phyloP scores from a whole-genome alignment of 2,329 filamentous ascomycete species.

The Paecilomyces dactylethromorphus region DNA sequence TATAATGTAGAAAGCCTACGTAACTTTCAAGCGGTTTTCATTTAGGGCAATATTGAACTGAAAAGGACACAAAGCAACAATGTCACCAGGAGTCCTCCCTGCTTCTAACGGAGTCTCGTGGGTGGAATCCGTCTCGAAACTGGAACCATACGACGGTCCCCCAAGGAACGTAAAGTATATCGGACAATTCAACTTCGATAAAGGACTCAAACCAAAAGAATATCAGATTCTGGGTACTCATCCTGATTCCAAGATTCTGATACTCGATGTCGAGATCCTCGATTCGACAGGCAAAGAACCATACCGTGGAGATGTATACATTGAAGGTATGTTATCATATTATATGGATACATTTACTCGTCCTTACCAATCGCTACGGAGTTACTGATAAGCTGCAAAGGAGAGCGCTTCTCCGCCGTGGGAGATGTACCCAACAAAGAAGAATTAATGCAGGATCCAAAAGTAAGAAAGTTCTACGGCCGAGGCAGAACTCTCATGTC shows the following conservation, averaged over 20 bases:
- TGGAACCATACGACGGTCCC: conserved; percentile 13
- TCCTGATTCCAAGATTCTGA: conserved; percentile 19
- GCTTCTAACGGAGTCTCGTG: background rate
- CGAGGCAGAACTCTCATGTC: conserved; percentile 42
- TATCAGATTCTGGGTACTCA: conserved; percentile 20
- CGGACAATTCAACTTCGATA: conserved; percentile 24
- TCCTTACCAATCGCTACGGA: background rate
- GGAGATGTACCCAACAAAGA: conserved; percentile 26
- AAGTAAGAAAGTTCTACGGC: conserved; percentile 32
- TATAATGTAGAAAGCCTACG: background rate
- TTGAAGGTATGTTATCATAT: conserved; percentile 22
- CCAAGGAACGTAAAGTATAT: conserved; percentile 19
- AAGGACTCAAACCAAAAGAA: conserved; percentile 23
- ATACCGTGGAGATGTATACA: conserved; percentile 34
- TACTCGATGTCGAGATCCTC: conserved; percentile 34
- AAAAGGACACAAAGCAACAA: background rate
- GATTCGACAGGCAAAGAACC: conserved; percentile 33
- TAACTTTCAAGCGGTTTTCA: background rate
- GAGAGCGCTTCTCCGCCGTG: conserved; percentile 28
- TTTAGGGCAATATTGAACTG: background rate
- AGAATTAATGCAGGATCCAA: conserved; percentile 19
- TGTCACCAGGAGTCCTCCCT: background rate
- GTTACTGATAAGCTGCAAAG: conserved; percentile 4
- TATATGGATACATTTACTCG: background rate
- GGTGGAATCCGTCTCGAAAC: background rate